phyloP scores from a whole-genome alignment of 306 rosid species.

The Oemleria cerasiformis region DNA sequence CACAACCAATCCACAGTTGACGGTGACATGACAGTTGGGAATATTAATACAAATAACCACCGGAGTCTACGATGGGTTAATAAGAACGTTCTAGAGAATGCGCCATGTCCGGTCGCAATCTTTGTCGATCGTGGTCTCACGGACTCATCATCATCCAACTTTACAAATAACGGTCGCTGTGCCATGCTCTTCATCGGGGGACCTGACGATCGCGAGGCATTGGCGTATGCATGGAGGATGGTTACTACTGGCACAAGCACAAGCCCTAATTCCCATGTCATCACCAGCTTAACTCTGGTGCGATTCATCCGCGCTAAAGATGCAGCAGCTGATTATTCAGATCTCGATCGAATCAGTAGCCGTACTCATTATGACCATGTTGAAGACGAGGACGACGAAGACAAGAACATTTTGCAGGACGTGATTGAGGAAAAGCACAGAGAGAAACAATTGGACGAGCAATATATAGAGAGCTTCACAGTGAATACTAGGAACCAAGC shows the following conservation, averaged over 20 bases:
- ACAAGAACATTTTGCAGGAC: not conserved
- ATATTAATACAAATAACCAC: not conserved
- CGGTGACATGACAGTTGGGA: not conserved
- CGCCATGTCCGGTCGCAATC: constrained; percentile 22
- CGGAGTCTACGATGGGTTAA: not conserved
- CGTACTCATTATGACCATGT: not conserved
- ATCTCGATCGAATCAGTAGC: not conserved
- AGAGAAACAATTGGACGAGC: constrained; percentile 39
- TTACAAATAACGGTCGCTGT: not conserved
- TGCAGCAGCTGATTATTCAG: not conserved
- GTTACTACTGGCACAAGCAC: not conserved
- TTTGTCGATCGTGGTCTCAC: constrained; percentile 25
- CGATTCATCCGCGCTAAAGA: not conserved
- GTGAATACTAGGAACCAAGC: constrained; percentile 19
- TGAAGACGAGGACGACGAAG: not conserved
- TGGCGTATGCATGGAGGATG: constrained; percentile 22
- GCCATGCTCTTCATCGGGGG: constrained; percentile 24
- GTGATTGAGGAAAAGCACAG: constrained; percentile 14
- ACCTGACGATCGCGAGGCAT: constrained; percentile 26
- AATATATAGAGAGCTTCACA: constrained; percentile 34
- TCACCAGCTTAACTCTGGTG: not conserved
- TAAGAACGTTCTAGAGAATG: constrained; percentile 14
- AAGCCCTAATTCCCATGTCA: not conserved
- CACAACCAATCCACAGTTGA: constrained; percentile 7
- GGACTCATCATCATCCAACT: not conserved